phyloP scores from a whole-genome alignment of 768 basidiomycete species.

The Fomitopsis pulvina region DNA sequence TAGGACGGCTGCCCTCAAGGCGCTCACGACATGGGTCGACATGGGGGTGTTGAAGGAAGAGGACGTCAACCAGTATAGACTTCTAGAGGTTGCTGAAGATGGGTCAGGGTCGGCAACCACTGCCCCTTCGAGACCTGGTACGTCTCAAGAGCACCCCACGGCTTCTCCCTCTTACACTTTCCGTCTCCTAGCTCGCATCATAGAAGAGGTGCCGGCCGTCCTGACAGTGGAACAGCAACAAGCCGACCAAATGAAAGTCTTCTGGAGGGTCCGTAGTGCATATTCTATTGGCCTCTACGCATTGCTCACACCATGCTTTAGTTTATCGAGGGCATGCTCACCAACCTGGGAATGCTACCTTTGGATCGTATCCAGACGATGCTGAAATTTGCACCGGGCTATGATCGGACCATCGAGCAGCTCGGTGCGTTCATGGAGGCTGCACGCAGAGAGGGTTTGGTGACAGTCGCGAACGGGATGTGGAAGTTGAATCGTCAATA shows the following conservation, averaged over 20 bases:
- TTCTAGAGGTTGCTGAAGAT: constrained; percentile 60
- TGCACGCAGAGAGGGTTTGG: constrained; percentile 69
- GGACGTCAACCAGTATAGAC: constrained; percentile 46
- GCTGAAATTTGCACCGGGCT: constrained; percentile 79
- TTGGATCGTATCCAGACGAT: constrained; percentile 84
- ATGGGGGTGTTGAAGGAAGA: constrained; percentile 75
- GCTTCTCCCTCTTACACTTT: neutral
- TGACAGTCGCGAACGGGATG: constrained; percentile 61
- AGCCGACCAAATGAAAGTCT: constrained; percentile 79
- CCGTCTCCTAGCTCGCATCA: constrained; percentile 11
- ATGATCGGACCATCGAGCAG: constrained; percentile 76
- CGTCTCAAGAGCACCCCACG: too few relatives aligned
- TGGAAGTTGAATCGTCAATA: constrained; percentile 44
- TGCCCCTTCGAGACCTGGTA: neutral
- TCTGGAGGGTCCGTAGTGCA: constrained; percentile 65
- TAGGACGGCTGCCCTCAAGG: constrained; percentile 58
- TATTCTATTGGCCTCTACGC: neutral
- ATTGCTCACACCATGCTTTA: constrained; percentile 20
- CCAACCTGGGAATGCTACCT: constrained; percentile 70
- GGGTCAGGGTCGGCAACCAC: constrained; percentile 18
- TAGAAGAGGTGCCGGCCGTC: constrained; percentile 43
- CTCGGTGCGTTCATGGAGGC: constrained; percentile 76
- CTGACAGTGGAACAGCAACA: constrained; percentile 65
- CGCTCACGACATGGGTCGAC: constrained; percentile 79
- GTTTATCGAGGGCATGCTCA: constrained; percentile 92